Evolutionary conservation across 139 green algal genomes (phyloP).

Genomic region (Coccomyxa sp.): DNA sequence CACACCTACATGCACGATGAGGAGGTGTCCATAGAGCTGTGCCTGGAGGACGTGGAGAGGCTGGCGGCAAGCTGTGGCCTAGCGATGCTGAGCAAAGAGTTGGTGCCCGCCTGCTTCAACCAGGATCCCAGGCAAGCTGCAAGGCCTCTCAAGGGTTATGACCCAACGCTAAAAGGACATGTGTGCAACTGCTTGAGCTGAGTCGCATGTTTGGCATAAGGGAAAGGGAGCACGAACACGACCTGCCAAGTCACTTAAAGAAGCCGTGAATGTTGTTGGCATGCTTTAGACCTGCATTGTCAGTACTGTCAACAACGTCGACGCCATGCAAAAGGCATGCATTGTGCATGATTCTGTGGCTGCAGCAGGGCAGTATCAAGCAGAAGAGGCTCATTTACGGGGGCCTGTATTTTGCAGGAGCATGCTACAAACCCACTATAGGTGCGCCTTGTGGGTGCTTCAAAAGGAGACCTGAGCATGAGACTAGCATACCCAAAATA

Average conservation of each 20-base stretch:
- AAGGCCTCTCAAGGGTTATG: no score
- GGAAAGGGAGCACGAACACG: neutral
- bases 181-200: neutral
- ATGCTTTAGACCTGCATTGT: neutral
- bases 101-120: constrained; percentile 23
- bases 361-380: no score
- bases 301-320: no score
- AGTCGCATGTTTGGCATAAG: neutral
- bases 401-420: no score
- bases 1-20: constrained; percentile 28
- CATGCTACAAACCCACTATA: no score
- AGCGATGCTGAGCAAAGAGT: constrained; percentile 12
- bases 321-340: no score
- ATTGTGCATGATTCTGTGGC: no score
- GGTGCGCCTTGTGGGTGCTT: no score
- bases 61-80: constrained; percentile 54
- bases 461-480: no score
- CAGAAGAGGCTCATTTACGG: no score
- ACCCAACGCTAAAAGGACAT: neutral
- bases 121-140: constrained; percentile 25
- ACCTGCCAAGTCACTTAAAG: neutral
- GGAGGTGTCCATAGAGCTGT: constrained; percentile 74
- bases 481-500: no score
- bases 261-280: neutral
- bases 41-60: constrained; percentile 57